These are phyloP conservation scores for Neofusicoccum parvum DNA, from an alignment of 2,329 filamentous ascomycete genomes.

Conservation along the genomic window DNA sequence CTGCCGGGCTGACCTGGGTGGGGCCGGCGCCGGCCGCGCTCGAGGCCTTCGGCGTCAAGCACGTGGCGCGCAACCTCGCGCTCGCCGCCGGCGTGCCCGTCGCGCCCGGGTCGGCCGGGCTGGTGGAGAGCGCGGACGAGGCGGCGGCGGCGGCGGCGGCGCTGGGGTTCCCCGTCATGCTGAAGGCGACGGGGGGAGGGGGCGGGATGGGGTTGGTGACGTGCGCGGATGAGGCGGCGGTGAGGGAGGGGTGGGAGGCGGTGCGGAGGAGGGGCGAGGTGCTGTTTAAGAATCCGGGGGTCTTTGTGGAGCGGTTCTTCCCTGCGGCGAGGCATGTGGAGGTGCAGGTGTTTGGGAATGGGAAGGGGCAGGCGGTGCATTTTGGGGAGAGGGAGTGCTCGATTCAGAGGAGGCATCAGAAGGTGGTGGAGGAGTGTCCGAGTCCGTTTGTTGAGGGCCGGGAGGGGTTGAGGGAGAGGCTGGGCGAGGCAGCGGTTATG, in stretches of 20 bases:
- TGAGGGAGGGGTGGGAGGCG: constrained; percentile 68
- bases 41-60: constrained; percentile 61
- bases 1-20: constrained; percentile 60
- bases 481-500: constrained; percentile 70
- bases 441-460: constrained; percentile 64
- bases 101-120: constrained; percentile 55
- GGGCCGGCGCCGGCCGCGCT: constrained; percentile 60
- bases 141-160: constrained; percentile 46
- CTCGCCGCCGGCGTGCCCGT: constrained; percentile 56
- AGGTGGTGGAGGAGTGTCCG: constrained; percentile 87
- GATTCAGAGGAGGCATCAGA: constrained; percentile 84
- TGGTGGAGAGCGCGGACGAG: constrained; percentile 52
- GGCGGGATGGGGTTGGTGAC: constrained; percentile 86
- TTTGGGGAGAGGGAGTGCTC: constrained; percentile 88
- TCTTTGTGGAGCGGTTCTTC: constrained; percentile 84
- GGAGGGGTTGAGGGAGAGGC: constrained; percentile 62
- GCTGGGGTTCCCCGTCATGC: constrained; percentile 56
- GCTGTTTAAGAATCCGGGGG: constrained; percentile 80
- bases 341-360: constrained; percentile 87
- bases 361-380: constrained; percentile 75
- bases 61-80: constrained; percentile 58
- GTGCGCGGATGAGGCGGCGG: constrained; percentile 64
- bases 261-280: constrained; percentile 73
- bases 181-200: constrained; percentile 64
- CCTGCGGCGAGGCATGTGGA: constrained; percentile 81